A percentile compares a stretch with the other conserved stretches of the same genome.
Evolutionary conservation across 2,329 filamentous ascomycete species (phyloP).

Genomic region (Trichoderma afroharzianum): DNA sequence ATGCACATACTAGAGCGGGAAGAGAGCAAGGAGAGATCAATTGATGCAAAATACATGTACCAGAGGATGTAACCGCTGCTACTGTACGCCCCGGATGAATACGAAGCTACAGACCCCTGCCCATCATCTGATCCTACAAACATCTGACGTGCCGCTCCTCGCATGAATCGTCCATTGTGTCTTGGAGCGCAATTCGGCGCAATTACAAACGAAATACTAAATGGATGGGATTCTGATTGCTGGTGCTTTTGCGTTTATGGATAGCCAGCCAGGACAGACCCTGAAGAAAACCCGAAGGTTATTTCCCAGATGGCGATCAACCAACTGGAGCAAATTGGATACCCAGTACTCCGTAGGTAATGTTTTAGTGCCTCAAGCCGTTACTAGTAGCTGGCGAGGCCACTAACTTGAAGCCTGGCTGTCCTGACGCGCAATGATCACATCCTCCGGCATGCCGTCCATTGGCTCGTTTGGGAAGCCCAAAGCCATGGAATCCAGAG

Average conservation of each 20-base stretch:
- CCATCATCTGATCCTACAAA: conserved; percentile 9
- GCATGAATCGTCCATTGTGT: background rate
- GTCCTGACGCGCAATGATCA: conserved; percentile 8
- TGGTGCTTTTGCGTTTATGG: background rate
- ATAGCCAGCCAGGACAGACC: background rate
- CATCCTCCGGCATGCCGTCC: background rate
- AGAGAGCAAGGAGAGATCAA: background rate
- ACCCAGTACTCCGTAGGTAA: no score
- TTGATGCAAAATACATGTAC: background rate
- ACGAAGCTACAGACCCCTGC: conserved; percentile 4
- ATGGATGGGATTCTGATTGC: background rate
- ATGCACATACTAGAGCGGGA: background rate
- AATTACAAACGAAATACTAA: background rate
- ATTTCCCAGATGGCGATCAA: background rate
- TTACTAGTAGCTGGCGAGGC: background rate
- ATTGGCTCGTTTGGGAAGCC: conserved; percentile 1
- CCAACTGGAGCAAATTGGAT: background rate
- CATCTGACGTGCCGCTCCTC: background rate
- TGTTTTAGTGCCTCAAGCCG: background rate
- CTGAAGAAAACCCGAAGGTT: background rate
- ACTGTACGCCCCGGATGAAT: background rate
- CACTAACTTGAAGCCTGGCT: background rate
- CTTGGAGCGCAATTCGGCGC: background rate
- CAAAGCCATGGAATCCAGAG: background rate
- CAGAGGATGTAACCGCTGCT: background rate